These are phyloP conservation scores for Malus orientalis DNA, from an alignment of 306 rosid genomes.

Conservation along the genomic window DNA sequence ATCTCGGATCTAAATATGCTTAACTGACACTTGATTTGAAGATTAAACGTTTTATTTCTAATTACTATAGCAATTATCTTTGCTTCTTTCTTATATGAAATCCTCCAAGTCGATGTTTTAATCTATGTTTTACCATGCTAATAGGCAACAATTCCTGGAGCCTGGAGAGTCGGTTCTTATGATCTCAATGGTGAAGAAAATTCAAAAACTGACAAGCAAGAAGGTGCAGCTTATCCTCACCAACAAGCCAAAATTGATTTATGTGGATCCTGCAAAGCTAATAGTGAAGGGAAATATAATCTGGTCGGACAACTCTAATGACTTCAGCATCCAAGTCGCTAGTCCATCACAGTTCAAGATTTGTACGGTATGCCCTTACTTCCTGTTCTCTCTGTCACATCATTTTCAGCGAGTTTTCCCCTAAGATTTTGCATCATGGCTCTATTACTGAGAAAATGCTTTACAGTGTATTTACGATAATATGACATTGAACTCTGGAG, in stretches of 20 bases:
- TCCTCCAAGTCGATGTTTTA: not conserved
- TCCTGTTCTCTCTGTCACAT: not conserved
- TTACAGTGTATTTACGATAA: not conserved
- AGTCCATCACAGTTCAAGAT: conserved; percentile 88
- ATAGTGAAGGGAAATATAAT: conserved; percentile 80
- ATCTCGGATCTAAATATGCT: not conserved
- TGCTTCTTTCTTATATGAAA: not conserved
- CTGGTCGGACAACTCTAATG: conserved; percentile 92
- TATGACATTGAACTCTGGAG: not conserved
- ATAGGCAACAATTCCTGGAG: conserved; percentile 92
- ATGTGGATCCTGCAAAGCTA: conserved; percentile 89
- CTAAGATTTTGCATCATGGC: not conserved
- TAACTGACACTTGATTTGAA: not conserved
- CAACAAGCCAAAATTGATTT: conserved; percentile 91
- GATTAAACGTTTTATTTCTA: not conserved
- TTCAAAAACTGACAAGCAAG: conserved; percentile 85
- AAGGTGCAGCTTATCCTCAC: conserved; percentile 99
- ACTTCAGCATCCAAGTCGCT: conserved; percentile 78
- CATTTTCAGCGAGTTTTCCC: not conserved
- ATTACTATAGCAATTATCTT: not conserved
- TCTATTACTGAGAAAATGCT: not conserved
- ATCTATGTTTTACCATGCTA: conserved; percentile 1
- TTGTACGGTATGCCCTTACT: conserved; percentile 56
- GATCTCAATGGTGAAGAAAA: conserved; percentile 95
- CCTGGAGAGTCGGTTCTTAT: conserved; percentile 94